Base-by-base conservation (phyloP, 768 basidiomycete species). In the Pleurotus citrinopileatus region DNA sequence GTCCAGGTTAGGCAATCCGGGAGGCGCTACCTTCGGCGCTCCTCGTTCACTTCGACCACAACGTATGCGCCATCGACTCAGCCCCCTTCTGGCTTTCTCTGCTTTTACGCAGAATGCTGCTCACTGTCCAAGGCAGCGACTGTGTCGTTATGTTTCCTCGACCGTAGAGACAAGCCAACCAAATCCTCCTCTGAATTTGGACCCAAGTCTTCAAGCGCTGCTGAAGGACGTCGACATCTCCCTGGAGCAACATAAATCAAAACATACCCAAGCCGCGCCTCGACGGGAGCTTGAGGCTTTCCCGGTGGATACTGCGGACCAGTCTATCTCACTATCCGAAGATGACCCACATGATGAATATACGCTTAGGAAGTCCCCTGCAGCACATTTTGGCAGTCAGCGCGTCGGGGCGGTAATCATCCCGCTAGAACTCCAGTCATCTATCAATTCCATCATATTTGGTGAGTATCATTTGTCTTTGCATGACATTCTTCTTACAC, bases 371-470 rank as follows among this genome's bases (percentile, higher is more conserved):
- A 89, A 89, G 64, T 92, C 91, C 22, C 88, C 91, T 38, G 92
- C 91, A 19, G 92, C 93, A 17, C 72, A 74, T 20, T 90, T 90
- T 66, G 95, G 94, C 15, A 87, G 88, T 60, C 76, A 83, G 54
- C 72, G 78, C 38, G 77, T 91, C 44, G 90, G 91, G 7, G 72
- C 84, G 40, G 82, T 94, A 6, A 71, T 86, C 10, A 62, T 98
- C 10, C 87, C 94, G 0, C 67, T 77, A 7, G 86, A 94, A 66
- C 74, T 98, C 38, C 79, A 85, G 59, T 73, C 74, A 10, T 71
- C 86, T 3, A 86, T 97, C 45, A 76, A 78, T 54, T 61, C 67
- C 8, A 74, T 94, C 50, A 89, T 98, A 55, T 73, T 80, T 53
- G 80, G 90, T 89, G 57, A 58, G 73, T 55, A 15, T 38, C 53